Conservation (phyloP, 257 asterid species). For the Oldenlandia corymbosa region DNA sequence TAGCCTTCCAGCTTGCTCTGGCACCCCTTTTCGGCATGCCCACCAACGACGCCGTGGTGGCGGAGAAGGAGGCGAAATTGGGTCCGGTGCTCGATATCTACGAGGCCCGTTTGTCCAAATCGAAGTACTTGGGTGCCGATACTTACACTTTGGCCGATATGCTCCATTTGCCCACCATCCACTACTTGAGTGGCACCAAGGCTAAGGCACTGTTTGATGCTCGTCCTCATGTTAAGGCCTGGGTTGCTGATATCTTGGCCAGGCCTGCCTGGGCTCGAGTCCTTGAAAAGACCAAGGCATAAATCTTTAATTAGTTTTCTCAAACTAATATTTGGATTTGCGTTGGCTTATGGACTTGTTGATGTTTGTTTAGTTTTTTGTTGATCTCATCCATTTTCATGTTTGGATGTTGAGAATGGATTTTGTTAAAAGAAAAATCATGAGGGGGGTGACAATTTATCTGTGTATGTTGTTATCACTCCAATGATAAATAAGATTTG, state of each 20-base stretch:
- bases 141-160: conserved; percentile 54
- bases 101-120: conserved; percentile 37
- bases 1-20: conserved; percentile 39
- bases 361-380: no score
- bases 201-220: conserved; percentile 33
- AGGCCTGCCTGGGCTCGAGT: conserved; percentile 54
- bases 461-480: no score
- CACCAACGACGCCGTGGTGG: conserved; percentile 32
- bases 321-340: no score
- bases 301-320: no score
- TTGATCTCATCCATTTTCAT: no score
- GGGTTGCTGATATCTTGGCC: conserved; percentile 46
- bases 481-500: no score
- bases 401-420: no score
- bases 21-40: conserved; percentile 42
- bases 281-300: no score
- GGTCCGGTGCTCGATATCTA: conserved; percentile 53
- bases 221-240: conserved; percentile 47
- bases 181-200: conserved; percentile 35
- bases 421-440: no score
- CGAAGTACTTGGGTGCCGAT: conserved; percentile 61
- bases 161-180: conserved; percentile 47
- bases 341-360: no score
- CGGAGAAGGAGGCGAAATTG: conserved; percentile 30
- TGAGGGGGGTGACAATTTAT: no score